Evolutionary conservation across 1,139 yeast genomes (phyloP), one percentile per base, ranked within the genome.

Genomic region (Pneumocystis sp.): DNA sequence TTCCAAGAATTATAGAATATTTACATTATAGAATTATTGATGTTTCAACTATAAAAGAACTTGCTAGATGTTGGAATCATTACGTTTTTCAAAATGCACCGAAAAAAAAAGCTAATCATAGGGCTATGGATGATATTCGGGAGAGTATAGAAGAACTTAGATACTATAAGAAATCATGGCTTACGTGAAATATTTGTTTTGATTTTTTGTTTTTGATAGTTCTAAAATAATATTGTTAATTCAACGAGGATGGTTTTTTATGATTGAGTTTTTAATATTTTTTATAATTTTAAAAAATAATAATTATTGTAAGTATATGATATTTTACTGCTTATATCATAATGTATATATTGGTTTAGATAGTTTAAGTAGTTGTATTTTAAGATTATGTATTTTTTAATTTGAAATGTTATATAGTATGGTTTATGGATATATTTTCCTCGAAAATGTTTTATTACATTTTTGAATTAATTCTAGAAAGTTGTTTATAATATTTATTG

Each of bases 111-210:
- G 80, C 81, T 17, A 80, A 80, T 0, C 99, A 95, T 74, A 91
- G 97, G 0, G 98, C 98, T 0, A 82, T 82, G 70, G 80, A 85
- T 12, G 99, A 95, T 75, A 91, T 95, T 63, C 72, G 88, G 65
- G 98, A 93, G 74, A 89, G 96, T 72, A 91, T 95, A 60, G 82
- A 77, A 15, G 96, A 93, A 73, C 79, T 93, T 72, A 81, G 79
- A 70, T 93, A 95, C 89, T 89, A 85, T 74, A 78, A 82, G 66
- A 82, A 85, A 25, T 78, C 87, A 71, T 90, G 89, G 72, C 57
- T 50, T 50, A 50, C 1, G 1, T 50, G 57, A 50, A 50, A 50
- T 15, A 50, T 64, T 69, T 3, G 29, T 31, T n/a, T 34, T 31
- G 15, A 39, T 50, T 50, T 50, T 7, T 50, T 29, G 21, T 50